Conservation (phyloP, 192 early-diverging fungal genomes). For the Gamsiella multidivaricata region DNA sequence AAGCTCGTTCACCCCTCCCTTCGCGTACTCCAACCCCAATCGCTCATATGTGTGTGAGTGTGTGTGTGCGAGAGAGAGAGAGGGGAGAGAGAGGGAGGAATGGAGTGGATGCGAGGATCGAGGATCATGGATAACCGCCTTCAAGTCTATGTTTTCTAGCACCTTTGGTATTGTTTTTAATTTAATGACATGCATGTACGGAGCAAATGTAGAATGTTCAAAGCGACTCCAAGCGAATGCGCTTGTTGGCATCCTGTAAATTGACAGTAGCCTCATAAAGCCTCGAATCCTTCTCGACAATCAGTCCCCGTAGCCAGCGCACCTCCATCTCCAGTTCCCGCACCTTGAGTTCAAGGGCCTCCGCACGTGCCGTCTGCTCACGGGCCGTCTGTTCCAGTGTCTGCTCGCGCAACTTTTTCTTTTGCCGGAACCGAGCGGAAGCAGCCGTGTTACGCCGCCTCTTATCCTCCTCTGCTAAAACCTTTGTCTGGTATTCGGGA, state of each 20-base stretch:
- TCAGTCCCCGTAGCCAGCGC: slow-evolving; percentile 87
- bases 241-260: slow-evolving; percentile 23
- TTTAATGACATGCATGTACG: too few species aligned
- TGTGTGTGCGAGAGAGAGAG: too few species aligned
- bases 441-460: slow-evolving; percentile 94
- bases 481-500: slow-evolving; percentile 29
- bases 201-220: too few species aligned
- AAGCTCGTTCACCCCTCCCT: too few species aligned
- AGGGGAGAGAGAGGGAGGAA: too few species aligned
- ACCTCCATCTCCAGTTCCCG: slow-evolving; percentile 91
- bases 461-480: slow-evolving; percentile 83
- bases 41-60: too few species aligned
- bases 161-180: too few species aligned
- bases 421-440: slow-evolving; percentile 92
- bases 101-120: too few species aligned
- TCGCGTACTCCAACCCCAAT: too few species aligned
- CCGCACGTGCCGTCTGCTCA: slow-evolving; percentile 79
- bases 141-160: too few species aligned
- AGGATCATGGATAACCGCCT: too few species aligned
- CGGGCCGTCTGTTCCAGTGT: slow-evolving; percentile 82
- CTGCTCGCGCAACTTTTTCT: slow-evolving; percentile 95
- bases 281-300: slow-evolving; percentile 79
- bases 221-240: background rate
- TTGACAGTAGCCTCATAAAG: slow-evolving; percentile 38
- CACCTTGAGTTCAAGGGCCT: slow-evolving; percentile 78